Base-by-base conservation (phyloP, 2,329 filamentous ascomycete genomes). In the Monosporascus ibericus region DNA sequence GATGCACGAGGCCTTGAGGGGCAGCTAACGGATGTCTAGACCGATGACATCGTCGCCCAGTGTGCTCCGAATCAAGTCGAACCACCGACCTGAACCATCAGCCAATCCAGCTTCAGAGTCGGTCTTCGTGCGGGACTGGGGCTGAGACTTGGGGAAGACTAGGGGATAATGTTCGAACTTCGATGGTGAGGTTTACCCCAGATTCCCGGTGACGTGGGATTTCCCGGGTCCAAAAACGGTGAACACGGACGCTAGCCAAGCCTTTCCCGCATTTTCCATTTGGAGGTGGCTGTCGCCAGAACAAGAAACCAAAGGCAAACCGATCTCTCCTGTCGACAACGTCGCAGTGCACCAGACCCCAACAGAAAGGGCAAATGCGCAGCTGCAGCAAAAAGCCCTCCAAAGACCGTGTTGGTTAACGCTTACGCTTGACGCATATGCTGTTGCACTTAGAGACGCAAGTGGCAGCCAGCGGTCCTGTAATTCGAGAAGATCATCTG, bases 241-340 rank as follows among this genome's bases (percentile, higher is more conserved):
- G 9, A 34, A 34, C 30, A 34, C 11, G 9, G 30, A 14, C 11
- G 30, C 30, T 34, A 34, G 30, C 30, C 30, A 34, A 34, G 30
- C 30, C 2, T 34, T 34, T 14, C 30, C 50, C 36, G 39, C 49
- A 44, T 53, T 40, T 52, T 53, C 55, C 53, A 58, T 59, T 51
- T 55, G 53, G 27, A 47, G 44, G 15, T 24, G 27, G 30, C 3
- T 14, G 30, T 34, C 30, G 30, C 11, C 30, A 34, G 30, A 34
- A 34, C 9, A 5, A 14, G 30, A 34, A 11, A 34, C 30, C 4
- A 34, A 34, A 34, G 30, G 5, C 30, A 34, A 30, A 34, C 30
- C 30, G 5, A 34, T 34, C 30, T 5, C 1, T 30, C 27, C 14
- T 11, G 14, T 14, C 9, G 30, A 14, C 30, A 5, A 34, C 30